These are phyloP conservation scores for Ambrosiella cleistominuta DNA, from an alignment of 2,329 filamentous ascomycete genomes.

Conservation along the genomic window DNA sequence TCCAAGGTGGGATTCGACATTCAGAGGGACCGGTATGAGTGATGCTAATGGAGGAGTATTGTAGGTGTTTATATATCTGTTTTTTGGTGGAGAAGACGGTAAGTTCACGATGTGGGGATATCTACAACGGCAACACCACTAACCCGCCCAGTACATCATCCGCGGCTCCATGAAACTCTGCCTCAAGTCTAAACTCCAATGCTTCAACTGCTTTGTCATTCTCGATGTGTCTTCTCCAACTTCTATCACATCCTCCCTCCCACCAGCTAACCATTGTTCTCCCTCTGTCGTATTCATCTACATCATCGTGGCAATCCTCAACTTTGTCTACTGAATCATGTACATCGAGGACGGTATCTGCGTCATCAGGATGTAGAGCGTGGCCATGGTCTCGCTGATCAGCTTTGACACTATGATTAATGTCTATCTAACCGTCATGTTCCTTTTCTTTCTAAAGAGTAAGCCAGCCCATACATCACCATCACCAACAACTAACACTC, in stretches of 20 bases:
- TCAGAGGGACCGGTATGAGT: no score
- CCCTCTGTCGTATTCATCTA: slow-evolving; percentile 22
- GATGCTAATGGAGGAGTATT: no score
- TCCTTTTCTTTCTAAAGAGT: slow-evolving; percentile 42
- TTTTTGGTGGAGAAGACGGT: slow-evolving; percentile 48
- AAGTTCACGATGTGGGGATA: slow-evolving; percentile 15
- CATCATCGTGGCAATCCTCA: slow-evolving; percentile 32
- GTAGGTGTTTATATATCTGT: slow-evolving; percentile 38
- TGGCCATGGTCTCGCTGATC: slow-evolving; percentile 43
- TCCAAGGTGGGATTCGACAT: slow-evolving; percentile 33
- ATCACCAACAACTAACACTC: slow-evolving; percentile 21
- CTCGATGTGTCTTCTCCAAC: slow-evolving; percentile 1
- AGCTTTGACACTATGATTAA: slow-evolving; percentile 43
- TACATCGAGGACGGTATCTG: slow-evolving; percentile 37
- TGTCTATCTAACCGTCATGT: slow-evolving; percentile 45
- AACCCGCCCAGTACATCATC: slow-evolving; percentile 33
- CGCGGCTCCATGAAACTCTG: slow-evolving; percentile 33
- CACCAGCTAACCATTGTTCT: background rate
- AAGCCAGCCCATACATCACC: slow-evolving; percentile 10
- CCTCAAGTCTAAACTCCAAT: slow-evolving; percentile 38
- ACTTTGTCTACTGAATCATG: slow-evolving; percentile 43
- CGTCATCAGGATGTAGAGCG: slow-evolving; percentile 42
- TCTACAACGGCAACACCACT: background rate
- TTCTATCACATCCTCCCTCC: background rate
- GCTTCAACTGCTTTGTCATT: slow-evolving; percentile 45